phyloP scores from a whole-genome alignment of 75 land plant species.

The Pinus albicaulis region DNA sequence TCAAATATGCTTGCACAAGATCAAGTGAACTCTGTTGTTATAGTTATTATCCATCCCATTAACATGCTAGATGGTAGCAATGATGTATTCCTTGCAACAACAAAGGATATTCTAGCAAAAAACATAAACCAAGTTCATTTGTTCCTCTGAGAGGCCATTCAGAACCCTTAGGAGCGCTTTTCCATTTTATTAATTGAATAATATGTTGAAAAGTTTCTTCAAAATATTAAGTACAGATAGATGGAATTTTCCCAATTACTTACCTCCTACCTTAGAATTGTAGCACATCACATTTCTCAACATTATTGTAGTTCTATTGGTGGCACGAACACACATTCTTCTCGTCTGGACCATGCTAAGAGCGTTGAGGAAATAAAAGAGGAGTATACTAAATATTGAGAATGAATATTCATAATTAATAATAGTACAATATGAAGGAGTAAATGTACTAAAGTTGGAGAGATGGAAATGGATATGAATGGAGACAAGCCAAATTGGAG shows the following conservation, averaged over 20 bases:
- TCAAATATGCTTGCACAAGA: too few relatives aligned
- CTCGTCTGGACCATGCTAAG: slow-evolving; percentile 45
- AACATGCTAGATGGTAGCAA: too few relatives aligned
- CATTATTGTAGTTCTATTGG: slow-evolving; percentile 47
- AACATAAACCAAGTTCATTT: slow-evolving; percentile 61
- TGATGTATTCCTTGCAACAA: background rate
- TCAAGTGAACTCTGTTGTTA: too few relatives aligned
- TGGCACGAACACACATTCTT: slow-evolving; percentile 21
- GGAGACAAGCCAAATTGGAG: too few relatives aligned
- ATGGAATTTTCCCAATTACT: slow-evolving; percentile 85
- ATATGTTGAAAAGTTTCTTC: slow-evolving; percentile 79
- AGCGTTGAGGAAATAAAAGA: slow-evolving; percentile 94
- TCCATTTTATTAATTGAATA: slow-evolving; percentile 88
- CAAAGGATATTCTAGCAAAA: slow-evolving; percentile 13
- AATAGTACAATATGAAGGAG: slow-evolving; percentile 13
- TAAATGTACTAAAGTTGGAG: slow-evolving; percentile 14
- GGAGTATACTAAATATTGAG: slow-evolving; percentile 88
- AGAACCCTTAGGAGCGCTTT: slow-evolving; percentile 83
- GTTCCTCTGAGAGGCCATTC: slow-evolving; percentile 83
- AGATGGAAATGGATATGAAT: too few relatives aligned
- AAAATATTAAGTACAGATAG: slow-evolving; percentile 67
- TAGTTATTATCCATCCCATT: too few relatives aligned
- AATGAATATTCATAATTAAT: slow-evolving; percentile 60
- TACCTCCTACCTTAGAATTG: slow-evolving; percentile 86
- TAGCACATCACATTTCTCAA: slow-evolving; percentile 90